Base-by-base conservation (phyloP, 2,329 filamentous ascomycete genomes). In the Calonectria multiphialidica region DNA sequence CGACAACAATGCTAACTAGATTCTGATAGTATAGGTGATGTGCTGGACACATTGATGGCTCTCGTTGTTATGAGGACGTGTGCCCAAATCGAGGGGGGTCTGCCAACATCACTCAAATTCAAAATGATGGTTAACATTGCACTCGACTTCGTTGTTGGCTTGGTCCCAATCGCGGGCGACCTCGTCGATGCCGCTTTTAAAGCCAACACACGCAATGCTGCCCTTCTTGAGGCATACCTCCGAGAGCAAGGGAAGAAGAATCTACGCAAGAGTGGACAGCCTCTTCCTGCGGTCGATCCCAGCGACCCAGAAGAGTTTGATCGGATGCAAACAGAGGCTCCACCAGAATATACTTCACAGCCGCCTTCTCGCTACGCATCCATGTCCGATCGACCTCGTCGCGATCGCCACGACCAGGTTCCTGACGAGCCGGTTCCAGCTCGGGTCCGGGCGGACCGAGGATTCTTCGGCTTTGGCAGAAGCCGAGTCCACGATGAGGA, bases 121-220 rank as follows among this genome's bases (percentile, higher is more conserved):
- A 89, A 89, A 80, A 98, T 99, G 97, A 83, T 95, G 75, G 84
- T 95, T 80, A 97, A 98, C 83, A 90, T 98, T 68, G 79, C 89
- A 4, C 72, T 96, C 47, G 94, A 97, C 80, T 94, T 97, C 77
- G 81, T 89, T 44, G 86, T 96, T 40, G 95, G 94, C 7, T 84
- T 97, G 3, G 86, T 96, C 1, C 94, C 94, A 0, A 90, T 96
- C 73, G 74, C 95, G 0, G 94, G 94, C n/a, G 94, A 96, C 78
- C 72, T 96, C 2, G 89, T 88, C 45, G 94, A 97, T 79, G 93
- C 93, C 7, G 82, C 91, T 3, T 93, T 93, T 84, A 92, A 93
- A 72, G 92, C 92, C 80, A 97, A 96, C 80, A 94, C 93, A 23
- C 91, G 91, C 78, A 97, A 96, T 77, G 91, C 93, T 6, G 88